phyloP scores from a whole-genome alignment of 2,329 filamentous ascomycete genomes.

The Tolypocladium amazonense region DNA sequence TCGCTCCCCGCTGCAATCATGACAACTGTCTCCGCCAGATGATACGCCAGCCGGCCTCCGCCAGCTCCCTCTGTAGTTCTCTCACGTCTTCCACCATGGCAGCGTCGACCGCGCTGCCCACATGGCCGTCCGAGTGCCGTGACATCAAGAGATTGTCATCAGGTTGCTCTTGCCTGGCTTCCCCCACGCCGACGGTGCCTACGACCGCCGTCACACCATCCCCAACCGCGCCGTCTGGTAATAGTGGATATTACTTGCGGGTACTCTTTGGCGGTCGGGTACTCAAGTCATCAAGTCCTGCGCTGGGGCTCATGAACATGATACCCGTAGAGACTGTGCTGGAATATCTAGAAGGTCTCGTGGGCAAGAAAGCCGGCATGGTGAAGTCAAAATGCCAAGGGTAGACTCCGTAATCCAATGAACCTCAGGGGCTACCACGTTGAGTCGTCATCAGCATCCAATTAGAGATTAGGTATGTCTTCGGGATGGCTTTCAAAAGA shows the following conservation, averaged over 20 bases:
- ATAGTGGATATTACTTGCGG: constrained; percentile 41
- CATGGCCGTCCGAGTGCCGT: constrained; percentile 14
- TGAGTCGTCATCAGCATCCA: not conserved
- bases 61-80: constrained; percentile 11
- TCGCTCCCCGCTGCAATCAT: constrained; percentile 12
- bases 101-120: not conserved
- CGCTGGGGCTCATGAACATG: constrained; percentile 61
- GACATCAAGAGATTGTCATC: constrained; percentile 11
- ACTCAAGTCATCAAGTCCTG: constrained; percentile 56
- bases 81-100: not conserved
- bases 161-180: constrained; percentile 16
- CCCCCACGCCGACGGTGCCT: constrained; percentile 4
- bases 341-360: constrained; percentile 60
- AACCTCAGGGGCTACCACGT: not conserved
- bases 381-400: constrained; percentile 23
- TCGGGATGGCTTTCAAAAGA: not conserved
- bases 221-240: not conserved
- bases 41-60: constrained; percentile 11
- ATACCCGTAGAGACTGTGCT: constrained; percentile 53
- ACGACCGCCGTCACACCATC: not conserved
- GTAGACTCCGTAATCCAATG: not conserved
- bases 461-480: not conserved
- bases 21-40: constrained; percentile 21
- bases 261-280: constrained; percentile 62
- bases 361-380: constrained; percentile 40